Evolutionary conservation across 2,329 filamentous ascomycete genomes (phyloP).

Genomic region (Verticillium alfalfae): DNA sequence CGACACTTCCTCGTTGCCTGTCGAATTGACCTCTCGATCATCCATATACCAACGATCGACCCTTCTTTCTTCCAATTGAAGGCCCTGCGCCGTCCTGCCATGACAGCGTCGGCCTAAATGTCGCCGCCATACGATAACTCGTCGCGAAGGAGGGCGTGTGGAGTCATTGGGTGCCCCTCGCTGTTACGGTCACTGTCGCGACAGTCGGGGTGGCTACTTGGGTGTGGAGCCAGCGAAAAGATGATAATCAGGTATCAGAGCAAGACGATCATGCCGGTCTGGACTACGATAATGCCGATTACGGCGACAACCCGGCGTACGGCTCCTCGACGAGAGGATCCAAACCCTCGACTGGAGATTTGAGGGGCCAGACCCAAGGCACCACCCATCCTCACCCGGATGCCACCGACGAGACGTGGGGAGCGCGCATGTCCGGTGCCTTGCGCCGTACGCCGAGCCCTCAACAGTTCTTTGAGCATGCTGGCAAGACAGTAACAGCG

Average conservation of each 20-base stretch:
- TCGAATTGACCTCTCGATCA: not conserved
- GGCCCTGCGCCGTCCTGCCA: slow-evolving; percentile 7
- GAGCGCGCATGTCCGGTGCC: slow-evolving; percentile 74
- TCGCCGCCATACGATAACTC: slow-evolving; percentile 58
- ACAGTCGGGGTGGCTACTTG: slow-evolving; percentile 83
- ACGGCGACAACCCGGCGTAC: slow-evolving; percentile 47
- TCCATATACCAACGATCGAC: not conserved
- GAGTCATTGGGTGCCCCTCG: slow-evolving; percentile 85
- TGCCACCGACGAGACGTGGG: slow-evolving; percentile 47
- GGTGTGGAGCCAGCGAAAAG: slow-evolving; percentile 86
- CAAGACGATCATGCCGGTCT: slow-evolving; percentile 48
- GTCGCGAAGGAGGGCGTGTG: slow-evolving; percentile 56
- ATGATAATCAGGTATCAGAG: slow-evolving; percentile 64
- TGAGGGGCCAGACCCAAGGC: slow-evolving; percentile 37
- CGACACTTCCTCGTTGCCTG: too few relatives aligned
- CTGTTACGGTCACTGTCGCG: slow-evolving; percentile 80
- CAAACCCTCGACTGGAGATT: not conserved
- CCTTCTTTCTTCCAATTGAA: not conserved
- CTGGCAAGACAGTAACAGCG: slow-evolving; percentile 74
- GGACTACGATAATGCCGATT: slow-evolving; percentile 42
- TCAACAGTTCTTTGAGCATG: slow-evolving; percentile 80
- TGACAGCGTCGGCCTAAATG: slow-evolving; percentile 35
- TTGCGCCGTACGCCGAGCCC: slow-evolving; percentile 79
- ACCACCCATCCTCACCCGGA: slow-evolving; percentile 25
- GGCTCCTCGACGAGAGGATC: slow-evolving; percentile 31